Percentiles rank a stretch among this genome's conserved stretches.
Evolutionary conservation across 2,329 filamentous ascomycete species (phyloP).

Genomic region (Fusarium papillatum): DNA sequence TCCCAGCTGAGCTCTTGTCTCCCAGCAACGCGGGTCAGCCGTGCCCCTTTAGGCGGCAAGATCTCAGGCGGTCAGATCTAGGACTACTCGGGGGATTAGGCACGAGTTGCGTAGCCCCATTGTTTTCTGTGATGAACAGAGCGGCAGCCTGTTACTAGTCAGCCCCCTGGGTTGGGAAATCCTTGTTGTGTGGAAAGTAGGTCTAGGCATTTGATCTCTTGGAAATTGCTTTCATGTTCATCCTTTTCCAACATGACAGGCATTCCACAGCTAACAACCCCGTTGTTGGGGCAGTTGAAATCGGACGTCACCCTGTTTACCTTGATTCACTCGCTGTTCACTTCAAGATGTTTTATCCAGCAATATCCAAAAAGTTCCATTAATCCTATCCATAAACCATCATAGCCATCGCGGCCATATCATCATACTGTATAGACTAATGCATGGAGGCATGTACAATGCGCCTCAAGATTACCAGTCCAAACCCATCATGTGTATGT

Average conservation of each 20-base stretch:
- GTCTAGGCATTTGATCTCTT: neutral
- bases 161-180: too few species aligned
- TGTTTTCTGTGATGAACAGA: too few species aligned
- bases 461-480: constrained; percentile 1
- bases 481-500: neutral
- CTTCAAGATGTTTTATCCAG: too few species aligned
- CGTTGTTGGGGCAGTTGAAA: neutral
- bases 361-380: neutral
- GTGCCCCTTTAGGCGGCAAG: neutral
- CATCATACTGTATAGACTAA: neutral
- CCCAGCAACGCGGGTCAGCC: neutral
- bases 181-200: neutral
- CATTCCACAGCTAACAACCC: neutral
- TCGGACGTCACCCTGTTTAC: neutral
- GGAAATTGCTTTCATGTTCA: neutral
- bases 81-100: neutral
- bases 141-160: too few species aligned
- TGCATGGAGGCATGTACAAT: neutral
- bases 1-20: neutral
- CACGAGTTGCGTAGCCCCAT: too few species aligned
- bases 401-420: neutral
- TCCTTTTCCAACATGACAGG: neutral
- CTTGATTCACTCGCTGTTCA: neutral
- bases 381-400: neutral
- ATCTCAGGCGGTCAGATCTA: neutral